Percentiles rank a stretch among this genome's conserved stretches.
These are phyloP conservation scores for Penicillium sp. DNA, from an alignment of 2,329 filamentous ascomycete genomes.

Conservation along the genomic window DNA sequence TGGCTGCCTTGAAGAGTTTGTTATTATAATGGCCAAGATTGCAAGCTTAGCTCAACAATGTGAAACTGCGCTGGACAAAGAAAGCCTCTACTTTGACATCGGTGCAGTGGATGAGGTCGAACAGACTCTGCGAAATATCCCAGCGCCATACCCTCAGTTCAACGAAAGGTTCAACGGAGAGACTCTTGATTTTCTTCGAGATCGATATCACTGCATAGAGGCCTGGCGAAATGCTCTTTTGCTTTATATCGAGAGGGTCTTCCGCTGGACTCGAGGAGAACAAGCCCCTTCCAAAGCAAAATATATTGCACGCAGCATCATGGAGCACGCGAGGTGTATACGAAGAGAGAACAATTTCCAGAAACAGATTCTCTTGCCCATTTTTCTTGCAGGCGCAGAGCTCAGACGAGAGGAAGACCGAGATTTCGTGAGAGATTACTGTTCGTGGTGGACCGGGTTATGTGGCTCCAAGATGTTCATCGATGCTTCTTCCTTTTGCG, in stretches of 20 bases:
- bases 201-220: constrained; percentile 6
- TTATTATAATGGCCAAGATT: constrained; percentile 3
- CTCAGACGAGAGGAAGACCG: constrained; percentile 3
- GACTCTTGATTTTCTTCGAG: background rate
- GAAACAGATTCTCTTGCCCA: constrained; percentile 2
- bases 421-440: constrained; percentile 2
- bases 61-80: background rate
- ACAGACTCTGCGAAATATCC: background rate
- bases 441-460: background rate
- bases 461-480: constrained; percentile 8
- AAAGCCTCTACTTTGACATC: constrained; percentile 3
- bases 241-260: constrained; percentile 5
- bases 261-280: background rate
- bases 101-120: constrained; percentile 4
- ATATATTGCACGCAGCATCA: constrained; percentile 2
- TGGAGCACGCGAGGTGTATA: constrained; percentile 4
- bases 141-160: background rate
- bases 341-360: constrained; percentile 5
- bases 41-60: constrained; percentile 4
- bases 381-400: constrained; percentile 5
- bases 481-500: constrained; percentile 1
- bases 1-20: constrained; percentile 5
- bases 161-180: background rate
- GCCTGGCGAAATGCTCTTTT: constrained; percentile 6
- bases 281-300: background rate